Evolutionary conservation across 257 asterid species (phyloP), one percentile per base, ranked within the genome.

Genomic region (Knoxia roxburghii): DNA sequence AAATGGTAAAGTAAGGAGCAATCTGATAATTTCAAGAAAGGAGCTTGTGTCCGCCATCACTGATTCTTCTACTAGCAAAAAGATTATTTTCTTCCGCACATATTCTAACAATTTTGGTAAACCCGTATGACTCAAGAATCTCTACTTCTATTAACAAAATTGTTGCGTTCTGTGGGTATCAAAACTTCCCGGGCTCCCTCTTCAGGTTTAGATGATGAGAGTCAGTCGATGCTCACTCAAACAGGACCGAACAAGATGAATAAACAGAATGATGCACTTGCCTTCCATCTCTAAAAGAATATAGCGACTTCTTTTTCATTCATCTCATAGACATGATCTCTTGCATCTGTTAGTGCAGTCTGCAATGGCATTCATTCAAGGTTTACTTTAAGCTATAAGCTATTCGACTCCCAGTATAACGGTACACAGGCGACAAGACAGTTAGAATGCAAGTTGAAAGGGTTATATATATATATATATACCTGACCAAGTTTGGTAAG

Each of bases 401-500:
- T 40, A 33, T 18, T n/a, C n/a, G 6, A 24, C 17, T 20, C 11
- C 10, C 64, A 33, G n/a, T 1, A 7, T 12, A 3, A 33, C 1
- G n/a, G 20, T 48, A 20, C 8, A 48, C 6, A 48, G 1, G 23
- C 53, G 8, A 48, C 29, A 32, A 32, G 8, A 59, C 10, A n/a
- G 18, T 6, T 6, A 5, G 32, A 57, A 7, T 43, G 6, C n/a
- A 18, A 40, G 33, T 1, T 13, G 67, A 32, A 33, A 1, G 23
- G 18, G 11, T 5, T 17, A 27, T 2, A 11, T 24, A 26, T 4
- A 14, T n/a, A 46, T 14, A 35, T n/a, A 57, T 27, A 15, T 65
- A 89, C 98, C 94, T 89, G 96, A 72, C 98, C 98, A 79, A 92
- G 43, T 76, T 92, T 92, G 64, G 98, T 89, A 61, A 92, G 86